Conservation (phyloP, 176 grass and related monocot genomes). For the Oryza meridionalis region DNA sequence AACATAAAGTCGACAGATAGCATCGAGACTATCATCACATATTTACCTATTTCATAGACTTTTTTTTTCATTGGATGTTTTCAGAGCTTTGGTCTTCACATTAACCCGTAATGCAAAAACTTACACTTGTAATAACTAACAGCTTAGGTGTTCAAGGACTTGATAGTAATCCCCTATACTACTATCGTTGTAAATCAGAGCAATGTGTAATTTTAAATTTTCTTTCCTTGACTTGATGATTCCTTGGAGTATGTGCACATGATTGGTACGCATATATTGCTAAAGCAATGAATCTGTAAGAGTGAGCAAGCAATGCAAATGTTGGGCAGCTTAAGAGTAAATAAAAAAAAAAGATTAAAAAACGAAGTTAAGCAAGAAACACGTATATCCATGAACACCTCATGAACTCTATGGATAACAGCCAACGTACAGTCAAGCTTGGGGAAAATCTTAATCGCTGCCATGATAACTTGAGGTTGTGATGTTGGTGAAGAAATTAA, state of each 20-base stretch:
- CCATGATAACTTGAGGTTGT: slow-evolving; percentile 48
- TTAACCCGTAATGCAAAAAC: not conserved
- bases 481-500: slow-evolving; percentile 47
- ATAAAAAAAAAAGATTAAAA: not conserved
- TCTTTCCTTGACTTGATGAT: not conserved
- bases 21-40: not conserved
- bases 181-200: not conserved
- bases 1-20: not conserved
- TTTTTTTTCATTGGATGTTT: not conserved
- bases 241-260: not conserved
- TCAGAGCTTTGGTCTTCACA: not conserved
- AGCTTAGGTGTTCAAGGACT: not conserved
- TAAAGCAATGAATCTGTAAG: not conserved
- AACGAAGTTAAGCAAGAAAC: slow-evolving; percentile 16
- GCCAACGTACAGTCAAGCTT: slow-evolving; percentile 70
- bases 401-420: slow-evolving; percentile 70
- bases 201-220: not conserved
- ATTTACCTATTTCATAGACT: not conserved
- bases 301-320: slow-evolving; percentile 2
- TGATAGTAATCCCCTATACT: not conserved
- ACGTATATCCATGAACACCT: slow-evolving; percentile 52
- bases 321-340: slow-evolving; percentile 2
- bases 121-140: not conserved
- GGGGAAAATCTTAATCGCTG: slow-evolving; percentile 64
- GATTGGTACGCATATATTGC: not conserved